Conservation (phyloP, 2,329 filamentous ascomycete species). For the Hypoxylon sp. region DNA sequence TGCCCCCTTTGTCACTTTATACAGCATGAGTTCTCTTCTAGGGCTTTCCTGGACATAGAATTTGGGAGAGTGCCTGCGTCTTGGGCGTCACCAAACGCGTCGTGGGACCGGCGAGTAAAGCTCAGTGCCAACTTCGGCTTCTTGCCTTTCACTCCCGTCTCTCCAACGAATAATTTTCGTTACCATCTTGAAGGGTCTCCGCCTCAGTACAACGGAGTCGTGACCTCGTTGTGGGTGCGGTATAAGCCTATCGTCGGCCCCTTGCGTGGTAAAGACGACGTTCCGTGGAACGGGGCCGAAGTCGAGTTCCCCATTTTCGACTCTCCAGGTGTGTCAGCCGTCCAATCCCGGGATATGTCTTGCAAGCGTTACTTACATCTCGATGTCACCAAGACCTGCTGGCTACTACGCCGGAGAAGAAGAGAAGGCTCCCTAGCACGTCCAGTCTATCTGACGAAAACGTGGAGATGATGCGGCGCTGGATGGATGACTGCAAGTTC, state of each 20-base stretch:
- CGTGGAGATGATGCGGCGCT: slow-evolving; percentile 25
- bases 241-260: slow-evolving; percentile 15
- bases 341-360: background rate
- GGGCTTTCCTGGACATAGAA: background rate
- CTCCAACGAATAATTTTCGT: background rate
- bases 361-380: background rate
- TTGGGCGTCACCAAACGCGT: background rate
- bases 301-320: slow-evolving; percentile 35
- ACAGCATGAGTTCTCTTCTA: background rate
- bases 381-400: background rate
- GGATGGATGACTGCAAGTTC: slow-evolving; percentile 28
- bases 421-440: slow-evolving; percentile 15
- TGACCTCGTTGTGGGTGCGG: slow-evolving; percentile 17
- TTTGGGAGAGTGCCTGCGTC: background rate
- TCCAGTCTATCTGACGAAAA: slow-evolving; percentile 29
- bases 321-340: slow-evolving; percentile 28
- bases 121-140: background rate
- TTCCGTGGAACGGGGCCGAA: slow-evolving; percentile 12
- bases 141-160: slow-evolving; percentile 4
- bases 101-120: slow-evolving; percentile 2
- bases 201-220: slow-evolving; percentile 20
- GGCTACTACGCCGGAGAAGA: slow-evolving; percentile 19
- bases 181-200: slow-evolving; percentile 4
- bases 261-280: slow-evolving; percentile 9
- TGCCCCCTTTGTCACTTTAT: background rate